These are phyloP conservation scores for Candida quercuum DNA, from an alignment of 805 yeast genomes.

Conservation along the genomic window DNA sequence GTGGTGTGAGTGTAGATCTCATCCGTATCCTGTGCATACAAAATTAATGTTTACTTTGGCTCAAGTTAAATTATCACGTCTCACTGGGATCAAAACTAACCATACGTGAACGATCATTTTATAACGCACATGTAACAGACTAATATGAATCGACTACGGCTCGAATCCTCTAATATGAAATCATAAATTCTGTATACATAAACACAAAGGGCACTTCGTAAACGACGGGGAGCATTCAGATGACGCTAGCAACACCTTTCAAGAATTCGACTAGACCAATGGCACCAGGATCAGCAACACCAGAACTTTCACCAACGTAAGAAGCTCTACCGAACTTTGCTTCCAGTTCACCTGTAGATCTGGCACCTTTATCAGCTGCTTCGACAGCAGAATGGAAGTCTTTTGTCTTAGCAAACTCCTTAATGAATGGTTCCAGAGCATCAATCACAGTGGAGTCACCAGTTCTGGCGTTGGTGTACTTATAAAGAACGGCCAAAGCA, in stretches of 20 bases:
- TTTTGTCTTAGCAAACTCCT: conserved; percentile 43
- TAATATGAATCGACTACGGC: no score
- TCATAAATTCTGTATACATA: no score
- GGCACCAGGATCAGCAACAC: conserved; percentile 94
- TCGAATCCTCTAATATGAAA: no score
- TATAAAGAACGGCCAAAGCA: conserved; percentile 74
- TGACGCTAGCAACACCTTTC: conserved; percentile 28
- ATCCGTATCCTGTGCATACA: no score
- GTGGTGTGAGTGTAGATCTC: no score
- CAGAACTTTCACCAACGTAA: conserved; percentile 68
- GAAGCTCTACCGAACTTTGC: conserved; percentile 95
- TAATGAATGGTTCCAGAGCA: conserved; percentile 82
- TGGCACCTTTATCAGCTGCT: conserved; percentile 74
- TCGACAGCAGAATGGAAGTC: conserved; percentile 56
- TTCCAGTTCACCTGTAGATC: conserved; percentile 62
- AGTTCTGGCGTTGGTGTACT: conserved; percentile 81
- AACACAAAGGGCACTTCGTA: no score
- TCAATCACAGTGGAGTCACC: conserved; percentile 91
- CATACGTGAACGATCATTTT: no score
- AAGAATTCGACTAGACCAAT: conserved; percentile 65
- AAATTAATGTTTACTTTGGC: no score
- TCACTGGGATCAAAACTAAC: no score
- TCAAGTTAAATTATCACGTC: no score
- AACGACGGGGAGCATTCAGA: no score
- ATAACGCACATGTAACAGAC: no score